Evolutionary conservation across 1,139 yeast species (phyloP), one percentile per base, ranked within the genome.

Genomic region (Sugiyamaella castrensis): DNA sequence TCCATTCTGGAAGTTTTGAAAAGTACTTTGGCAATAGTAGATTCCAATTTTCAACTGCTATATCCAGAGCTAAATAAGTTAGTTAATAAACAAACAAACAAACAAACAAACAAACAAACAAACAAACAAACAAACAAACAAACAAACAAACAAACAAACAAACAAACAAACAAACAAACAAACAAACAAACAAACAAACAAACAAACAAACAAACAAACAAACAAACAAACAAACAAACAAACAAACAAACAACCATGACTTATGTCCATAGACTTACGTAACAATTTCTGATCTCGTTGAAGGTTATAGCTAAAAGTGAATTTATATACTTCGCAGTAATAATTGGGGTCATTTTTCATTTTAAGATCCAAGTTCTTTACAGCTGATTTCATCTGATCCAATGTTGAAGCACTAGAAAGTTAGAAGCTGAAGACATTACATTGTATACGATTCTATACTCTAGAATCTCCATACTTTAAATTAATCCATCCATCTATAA

Each of bases 1-100:
- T 72, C 87, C 86, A 87, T 47, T 68, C 75, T 42, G 69, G 71
- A 28, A 79, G 64, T 48, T 63, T 65, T 10, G 55, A 51, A 59
- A 68, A 71, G 46, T 66, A 43, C 39, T 71, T 51, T 2, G n/a
- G 9, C 35, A 91, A 72, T 37, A 91, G 72, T 42, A 89, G 71
- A 33, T 70, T 70, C 98, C 98, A 91, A 66, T 88, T 86, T 29
- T 80, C 88, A 2, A 76, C 69, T 0, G 96, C 92, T 2, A 80
- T 74, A 1, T 84, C 94, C 7, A 72, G 65, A 8, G 70, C 59
- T 55, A 11, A 37, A 13, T 42, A 37, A 11, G 8, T 29, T 7
- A 24, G 39, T 68, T 44, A 39, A 37, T 28, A 33, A 19, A n/a
- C n/a, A n/a, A n/a, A n/a, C 28, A 29, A 28, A 13, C 13, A 29